Evolutionary conservation across 441 rosid genomes (phyloP).

Genomic region (Breynia disticha): DNA sequence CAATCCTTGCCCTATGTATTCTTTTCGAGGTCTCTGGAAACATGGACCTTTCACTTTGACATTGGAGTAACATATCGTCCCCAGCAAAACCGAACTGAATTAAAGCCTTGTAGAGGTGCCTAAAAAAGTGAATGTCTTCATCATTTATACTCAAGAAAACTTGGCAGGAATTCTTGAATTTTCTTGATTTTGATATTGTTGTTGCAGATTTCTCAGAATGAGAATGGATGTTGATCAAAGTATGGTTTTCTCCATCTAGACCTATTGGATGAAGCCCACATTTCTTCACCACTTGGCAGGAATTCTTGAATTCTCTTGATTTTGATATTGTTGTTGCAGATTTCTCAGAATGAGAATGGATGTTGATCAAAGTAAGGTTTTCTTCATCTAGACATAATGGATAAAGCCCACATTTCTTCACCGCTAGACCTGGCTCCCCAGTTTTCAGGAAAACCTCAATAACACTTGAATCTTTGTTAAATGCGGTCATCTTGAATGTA

Average conservation of each 20-base stretch:
- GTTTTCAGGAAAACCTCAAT: not conserved
- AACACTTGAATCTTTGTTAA: not conserved
- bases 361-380: not conserved
- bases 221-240: not conserved
- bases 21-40: not conserved
- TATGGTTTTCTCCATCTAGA: not conserved
- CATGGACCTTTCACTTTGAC: not conserved
- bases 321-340: too few relatives aligned
- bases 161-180: too few relatives aligned
- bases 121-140: not conserved
- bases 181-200: too few relatives aligned
- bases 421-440: not conserved
- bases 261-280: not conserved
- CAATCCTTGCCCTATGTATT: conserved; percentile 1
- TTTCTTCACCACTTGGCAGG: not conserved
- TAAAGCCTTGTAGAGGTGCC: conserved; percentile 7
- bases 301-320: too few relatives aligned
- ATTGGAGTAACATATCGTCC: not conserved
- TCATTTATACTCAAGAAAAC: conserved; percentile 10
- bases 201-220: not conserved
- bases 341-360: not conserved
- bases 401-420: not conserved
- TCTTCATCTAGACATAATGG: not conserved
- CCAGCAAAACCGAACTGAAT: not conserved
- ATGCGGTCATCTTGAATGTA: not conserved